phyloP scores from a whole-genome alignment of 2,329 filamentous ascomycete genomes.

The Zalaria obscura region DNA sequence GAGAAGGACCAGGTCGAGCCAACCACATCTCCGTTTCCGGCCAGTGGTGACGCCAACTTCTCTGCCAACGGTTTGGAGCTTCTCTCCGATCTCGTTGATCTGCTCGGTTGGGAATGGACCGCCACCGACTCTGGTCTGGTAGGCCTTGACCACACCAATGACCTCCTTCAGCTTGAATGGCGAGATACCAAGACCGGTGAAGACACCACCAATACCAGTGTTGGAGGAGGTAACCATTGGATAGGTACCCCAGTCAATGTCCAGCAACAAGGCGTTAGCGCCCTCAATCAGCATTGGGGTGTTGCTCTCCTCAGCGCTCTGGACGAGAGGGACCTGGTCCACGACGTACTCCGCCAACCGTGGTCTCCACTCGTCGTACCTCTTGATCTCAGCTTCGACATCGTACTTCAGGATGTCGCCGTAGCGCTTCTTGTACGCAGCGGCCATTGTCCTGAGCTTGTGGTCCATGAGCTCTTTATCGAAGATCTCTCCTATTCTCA shows the following conservation, averaged over 20 bases:
- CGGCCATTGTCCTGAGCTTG: slow-evolving; percentile 47
- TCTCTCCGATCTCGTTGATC: slow-evolving; percentile 41
- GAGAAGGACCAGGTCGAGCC: slow-evolving; percentile 54
- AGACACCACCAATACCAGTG: slow-evolving; percentile 46
- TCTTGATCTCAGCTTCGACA: slow-evolving; percentile 52
- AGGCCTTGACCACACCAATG: slow-evolving; percentile 54
- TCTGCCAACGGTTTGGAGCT: slow-evolving; percentile 40
- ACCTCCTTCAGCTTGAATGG: slow-evolving; percentile 46
- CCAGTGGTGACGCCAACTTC: slow-evolving; percentile 46
- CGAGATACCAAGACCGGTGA: slow-evolving; percentile 48
- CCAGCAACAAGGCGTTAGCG: slow-evolving; percentile 54
- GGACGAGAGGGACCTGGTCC: slow-evolving; percentile 53
- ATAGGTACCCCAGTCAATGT: slow-evolving; percentile 49
- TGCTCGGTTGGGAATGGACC: slow-evolving; percentile 58
- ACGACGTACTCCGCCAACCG: slow-evolving; percentile 47
- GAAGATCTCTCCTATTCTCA: slow-evolving; percentile 55
- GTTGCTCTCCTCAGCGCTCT: slow-evolving; percentile 43
- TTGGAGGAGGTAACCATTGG: slow-evolving; percentile 48
- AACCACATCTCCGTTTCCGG: slow-evolving; percentile 46
- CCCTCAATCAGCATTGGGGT: slow-evolving; percentile 54
- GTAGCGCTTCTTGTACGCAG: slow-evolving; percentile 53
- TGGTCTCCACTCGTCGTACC: slow-evolving; percentile 44
- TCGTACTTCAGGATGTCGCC: slow-evolving; percentile 54
- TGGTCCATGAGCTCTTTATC: slow-evolving; percentile 50
- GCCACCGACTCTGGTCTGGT: slow-evolving; percentile 42